Evolutionary conservation across 179 eudicot genomes (phyloP).

Genomic region (Beta corolliflora): DNA sequence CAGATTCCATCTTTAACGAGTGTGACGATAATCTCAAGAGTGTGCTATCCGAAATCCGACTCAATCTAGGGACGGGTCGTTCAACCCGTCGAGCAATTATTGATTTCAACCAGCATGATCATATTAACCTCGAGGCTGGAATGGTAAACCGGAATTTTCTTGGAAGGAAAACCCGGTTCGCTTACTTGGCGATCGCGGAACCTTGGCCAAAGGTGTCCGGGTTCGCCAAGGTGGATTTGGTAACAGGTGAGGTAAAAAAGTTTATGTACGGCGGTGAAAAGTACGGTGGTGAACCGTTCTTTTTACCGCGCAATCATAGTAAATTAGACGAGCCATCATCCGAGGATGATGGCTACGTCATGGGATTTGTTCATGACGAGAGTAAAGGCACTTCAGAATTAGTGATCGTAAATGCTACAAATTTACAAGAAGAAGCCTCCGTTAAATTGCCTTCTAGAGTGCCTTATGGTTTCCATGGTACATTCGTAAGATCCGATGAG

Average conservation of each 20-base stretch:
- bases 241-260: conserved; percentile 24
- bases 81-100: conserved; percentile 30
- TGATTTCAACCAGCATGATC: not conserved
- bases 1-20: conserved; percentile 39
- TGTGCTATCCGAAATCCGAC: conserved; percentile 32
- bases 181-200: conserved; percentile 28
- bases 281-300: conserved; percentile 34
- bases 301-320: conserved; percentile 13
- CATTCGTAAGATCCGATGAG: conserved; percentile 10
- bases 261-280: conserved; percentile 24
- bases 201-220: conserved; percentile 40
- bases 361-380: conserved; percentile 25
- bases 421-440: conserved; percentile 22
- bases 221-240: conserved; percentile 29
- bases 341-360: conserved; percentile 27
- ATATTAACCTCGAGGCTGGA: conserved; percentile 34
- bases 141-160: conserved; percentile 37
- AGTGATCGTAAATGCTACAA: conserved; percentile 10
- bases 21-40: conserved; percentile 28
- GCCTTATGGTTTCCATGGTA: conserved; percentile 30
- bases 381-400: conserved; percentile 8
- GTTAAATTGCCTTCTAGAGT: conserved; percentile 23
- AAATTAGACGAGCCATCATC: not conserved
- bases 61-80: conserved; percentile 25
- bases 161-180: conserved; percentile 29